Percentiles rank a stretch among this genome's conserved stretches.
Conservation (phyloP, 1,284 basidiomycete species). For the Cryptococcus amylolentus region DNA sequence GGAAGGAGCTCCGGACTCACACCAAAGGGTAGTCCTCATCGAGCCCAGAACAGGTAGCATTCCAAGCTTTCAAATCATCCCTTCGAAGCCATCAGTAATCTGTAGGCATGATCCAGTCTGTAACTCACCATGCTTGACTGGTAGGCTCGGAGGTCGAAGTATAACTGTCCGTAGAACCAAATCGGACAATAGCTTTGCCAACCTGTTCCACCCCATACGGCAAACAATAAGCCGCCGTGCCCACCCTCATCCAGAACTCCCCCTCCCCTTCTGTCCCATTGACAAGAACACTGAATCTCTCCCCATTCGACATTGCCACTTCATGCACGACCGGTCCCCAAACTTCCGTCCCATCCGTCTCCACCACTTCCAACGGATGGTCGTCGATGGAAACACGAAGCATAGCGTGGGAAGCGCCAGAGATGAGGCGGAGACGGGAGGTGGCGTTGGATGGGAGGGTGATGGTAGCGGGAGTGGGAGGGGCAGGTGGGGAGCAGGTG, state of each 20-base stretch:
- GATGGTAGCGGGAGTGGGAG: constrained; percentile 9
- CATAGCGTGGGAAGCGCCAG: constrained; percentile 18
- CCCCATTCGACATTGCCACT: constrained; percentile 20
- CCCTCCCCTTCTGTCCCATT: constrained; percentile 25
- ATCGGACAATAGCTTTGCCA: not conserved
- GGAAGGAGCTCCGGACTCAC: constrained; percentile 5
- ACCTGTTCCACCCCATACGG: not conserved
- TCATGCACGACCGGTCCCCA: constrained; percentile 22
- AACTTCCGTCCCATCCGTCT: constrained; percentile 31
- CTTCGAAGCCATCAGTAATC: not conserved
- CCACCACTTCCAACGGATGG: constrained; percentile 26
- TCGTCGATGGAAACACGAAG: constrained; percentile 25
- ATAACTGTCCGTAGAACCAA: not conserved
- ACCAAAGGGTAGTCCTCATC: constrained; percentile 22
- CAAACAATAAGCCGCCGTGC: not conserved
- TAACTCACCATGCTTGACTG: constrained; percentile 7
- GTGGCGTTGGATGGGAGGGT: constrained; percentile 11
- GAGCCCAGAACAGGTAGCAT: constrained; percentile 12
- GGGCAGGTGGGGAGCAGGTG: not conserved
- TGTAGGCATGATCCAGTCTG: not conserved
- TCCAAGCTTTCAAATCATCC: constrained; percentile 9
- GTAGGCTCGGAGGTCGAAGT: not conserved
- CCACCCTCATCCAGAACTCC: constrained; percentile 36
- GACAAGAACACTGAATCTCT: constrained; percentile 40
- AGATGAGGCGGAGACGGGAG: constrained; percentile 29